Conservation (phyloP, 2,329 filamentous ascomycete species). For the Furcasterigmium sp. region DNA sequence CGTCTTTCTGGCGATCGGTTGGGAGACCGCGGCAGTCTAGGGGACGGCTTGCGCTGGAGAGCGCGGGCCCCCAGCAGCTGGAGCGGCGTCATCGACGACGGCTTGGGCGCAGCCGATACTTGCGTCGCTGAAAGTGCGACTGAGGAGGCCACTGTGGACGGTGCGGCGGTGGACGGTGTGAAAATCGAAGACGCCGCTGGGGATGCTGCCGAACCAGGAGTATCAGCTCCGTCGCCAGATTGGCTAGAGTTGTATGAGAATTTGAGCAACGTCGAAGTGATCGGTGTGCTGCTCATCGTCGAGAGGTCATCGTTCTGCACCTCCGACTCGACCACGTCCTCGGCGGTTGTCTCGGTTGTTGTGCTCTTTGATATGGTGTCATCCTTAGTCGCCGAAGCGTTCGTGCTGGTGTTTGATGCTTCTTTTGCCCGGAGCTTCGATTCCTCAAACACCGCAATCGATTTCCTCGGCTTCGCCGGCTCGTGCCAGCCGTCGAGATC, state of each 20-base stretch:
- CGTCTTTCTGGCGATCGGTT: conserved; percentile 9
- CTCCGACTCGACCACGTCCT: not conserved
- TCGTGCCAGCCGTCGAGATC: conserved; percentile 46
- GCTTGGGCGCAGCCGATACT: conserved; percentile 33
- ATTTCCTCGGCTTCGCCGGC: conserved; percentile 24
- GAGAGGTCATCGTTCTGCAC: not conserved
- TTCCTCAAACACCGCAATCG: conserved; percentile 39
- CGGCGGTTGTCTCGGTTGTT: not conserved
- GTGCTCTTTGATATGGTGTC: conserved; percentile 1
- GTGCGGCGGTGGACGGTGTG: conserved; percentile 22
- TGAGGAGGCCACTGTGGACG: conserved; percentile 37
- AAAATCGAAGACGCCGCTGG: conserved; percentile 27
- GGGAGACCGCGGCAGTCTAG: conserved; percentile 14
- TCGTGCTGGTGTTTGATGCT: conserved; percentile 3
- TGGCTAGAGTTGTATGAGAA: conserved; percentile 20
- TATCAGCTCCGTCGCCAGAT: conserved; percentile 21
- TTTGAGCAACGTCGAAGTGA: conserved; percentile 12
- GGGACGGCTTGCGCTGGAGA: conserved; percentile 21
- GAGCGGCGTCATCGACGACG: conserved; percentile 43
- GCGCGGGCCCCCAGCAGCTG: conserved; percentile 48
- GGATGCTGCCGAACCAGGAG: conserved; percentile 28
- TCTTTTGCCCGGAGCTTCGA: conserved; percentile 14
- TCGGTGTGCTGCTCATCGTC: conserved; percentile 1
- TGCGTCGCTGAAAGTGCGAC: conserved; percentile 30
- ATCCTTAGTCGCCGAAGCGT: conserved; percentile 13